These are phyloP conservation scores for Sisymbrium altissimum DNA, from an alignment of 345 rosid species.

Conservation along the genomic window DNA sequence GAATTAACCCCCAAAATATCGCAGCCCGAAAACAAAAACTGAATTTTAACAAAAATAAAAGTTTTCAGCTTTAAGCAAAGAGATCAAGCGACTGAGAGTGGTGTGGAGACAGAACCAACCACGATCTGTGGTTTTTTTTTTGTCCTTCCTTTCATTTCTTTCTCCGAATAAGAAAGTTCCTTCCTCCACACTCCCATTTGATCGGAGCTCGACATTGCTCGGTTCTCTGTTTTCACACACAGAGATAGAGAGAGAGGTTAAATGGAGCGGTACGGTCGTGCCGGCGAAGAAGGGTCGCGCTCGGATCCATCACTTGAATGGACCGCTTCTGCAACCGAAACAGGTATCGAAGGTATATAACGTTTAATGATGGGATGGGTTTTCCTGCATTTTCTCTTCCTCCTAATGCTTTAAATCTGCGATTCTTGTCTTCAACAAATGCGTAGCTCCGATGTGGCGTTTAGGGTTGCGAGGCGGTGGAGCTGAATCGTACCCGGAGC, in stretches of 20 bases:
- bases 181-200: slow-evolving; percentile 37
- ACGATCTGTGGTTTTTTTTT: slow-evolving; percentile 18
- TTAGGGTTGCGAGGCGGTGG: slow-evolving; percentile 49
- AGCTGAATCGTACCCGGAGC: slow-evolving; percentile 63
- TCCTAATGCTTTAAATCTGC: slow-evolving; percentile 1
- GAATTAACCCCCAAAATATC: slow-evolving; percentile 1
- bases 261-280: slow-evolving; percentile 70
- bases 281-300: slow-evolving; percentile 53
- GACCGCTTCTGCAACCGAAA: slow-evolving; percentile 52
- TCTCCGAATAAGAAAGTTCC: neutral
- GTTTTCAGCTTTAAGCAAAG: slow-evolving; percentile 9
- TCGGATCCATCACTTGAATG: slow-evolving; percentile 75
- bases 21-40: neutral
- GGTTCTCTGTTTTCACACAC: neutral
- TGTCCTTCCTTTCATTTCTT: neutral
- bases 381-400: slow-evolving; percentile 30
- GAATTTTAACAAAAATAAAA: neutral
- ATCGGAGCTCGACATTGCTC: slow-evolving; percentile 47
- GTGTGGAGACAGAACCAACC: slow-evolving; percentile 24
- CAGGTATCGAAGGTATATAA: slow-evolving; percentile 64
- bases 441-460: slow-evolving; percentile 70
- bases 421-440: slow-evolving; percentile 19
- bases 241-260: neutral
- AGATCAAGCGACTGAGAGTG: slow-evolving; percentile 37
- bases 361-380: neutral